These are phyloP conservation scores for Beauveria sp. DNA, from an alignment of 2,329 filamentous ascomycete genomes.

Conservation along the genomic window DNA sequence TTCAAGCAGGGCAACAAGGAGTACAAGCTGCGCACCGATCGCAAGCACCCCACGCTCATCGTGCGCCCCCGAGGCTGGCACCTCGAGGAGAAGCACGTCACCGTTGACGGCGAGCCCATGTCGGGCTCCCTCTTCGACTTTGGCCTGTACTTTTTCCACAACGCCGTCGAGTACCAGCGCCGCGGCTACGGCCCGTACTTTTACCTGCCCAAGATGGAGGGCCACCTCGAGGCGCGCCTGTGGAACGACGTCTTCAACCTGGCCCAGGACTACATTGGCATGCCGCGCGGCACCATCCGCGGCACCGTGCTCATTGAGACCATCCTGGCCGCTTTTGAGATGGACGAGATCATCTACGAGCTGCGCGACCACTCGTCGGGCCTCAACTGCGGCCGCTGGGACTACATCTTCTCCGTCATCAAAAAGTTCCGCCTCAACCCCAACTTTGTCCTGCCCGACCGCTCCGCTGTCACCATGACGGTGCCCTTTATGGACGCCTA, in stretches of 20 bases:
- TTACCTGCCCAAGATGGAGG: conserved; percentile 97
- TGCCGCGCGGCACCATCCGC: conserved; percentile 85
- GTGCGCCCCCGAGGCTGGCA: conserved; percentile 96
- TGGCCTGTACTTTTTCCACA: conserved; percentile 98
- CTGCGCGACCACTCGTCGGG: conserved; percentile 93
- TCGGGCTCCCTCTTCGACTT: conserved; percentile 94
- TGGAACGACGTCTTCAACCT: conserved; percentile 99
- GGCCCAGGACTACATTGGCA: conserved; percentile 84
- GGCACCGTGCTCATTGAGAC: conserved; percentile 96
- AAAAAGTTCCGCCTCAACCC: conserved; percentile 98
- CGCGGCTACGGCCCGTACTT: conserved; percentile 90
- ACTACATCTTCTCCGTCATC: conserved; percentile 99
- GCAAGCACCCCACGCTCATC: conserved; percentile 78
- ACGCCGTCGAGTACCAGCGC: conserved; percentile 79
- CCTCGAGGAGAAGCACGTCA: conserved; percentile 96
- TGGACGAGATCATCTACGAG: conserved; percentile 99
- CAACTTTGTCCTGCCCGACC: conserved; percentile 88
- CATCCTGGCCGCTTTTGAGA: conserved; percentile 95
- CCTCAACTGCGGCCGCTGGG: conserved; percentile 97
- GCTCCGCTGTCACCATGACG: conserved; percentile 90
- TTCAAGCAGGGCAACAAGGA: conserved; percentile 94
- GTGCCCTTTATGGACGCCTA: conserved; percentile 98
- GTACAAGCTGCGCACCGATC: conserved; percentile 94
- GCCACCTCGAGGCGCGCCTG: conserved; percentile 88
- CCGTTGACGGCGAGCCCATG: conserved; percentile 88